Percentiles rank a stretch among this genome's conserved stretches.
Conservation (phyloP, 2,329 filamentous ascomycete species). For the Cytospora leucostoma region DNA sequence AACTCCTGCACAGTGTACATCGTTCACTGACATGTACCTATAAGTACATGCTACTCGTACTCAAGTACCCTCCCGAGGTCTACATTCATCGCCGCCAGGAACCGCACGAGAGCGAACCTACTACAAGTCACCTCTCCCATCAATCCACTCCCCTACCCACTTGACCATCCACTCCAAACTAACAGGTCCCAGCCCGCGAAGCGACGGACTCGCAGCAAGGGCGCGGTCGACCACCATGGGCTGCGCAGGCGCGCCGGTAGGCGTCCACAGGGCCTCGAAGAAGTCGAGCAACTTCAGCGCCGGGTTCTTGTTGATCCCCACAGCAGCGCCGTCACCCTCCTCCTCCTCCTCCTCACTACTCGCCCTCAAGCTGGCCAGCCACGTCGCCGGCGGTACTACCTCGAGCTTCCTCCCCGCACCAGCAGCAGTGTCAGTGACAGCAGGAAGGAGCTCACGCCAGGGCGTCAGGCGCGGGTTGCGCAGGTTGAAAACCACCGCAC, state of each 20-base stretch:
- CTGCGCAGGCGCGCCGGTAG: background rate
- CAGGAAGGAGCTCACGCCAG: constrained; percentile 32
- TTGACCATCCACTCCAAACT: constrained; percentile 37
- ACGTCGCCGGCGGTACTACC: constrained; percentile 7
- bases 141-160: constrained; percentile 40
- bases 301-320: constrained; percentile 30
- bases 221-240: constrained; percentile 29
- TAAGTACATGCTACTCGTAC: no score
- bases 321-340: no score
- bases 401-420: background rate
- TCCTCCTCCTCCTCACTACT: constrained; percentile 23
- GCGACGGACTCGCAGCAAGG: constrained; percentile 32
- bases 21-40: no score
- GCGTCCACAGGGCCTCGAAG: constrained; percentile 31
- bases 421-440: constrained; percentile 26
- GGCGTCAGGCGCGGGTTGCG: constrained; percentile 32
- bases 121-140: background rate
- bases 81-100: no score
- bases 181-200: constrained; percentile 35
- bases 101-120: background rate
- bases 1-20: no score
- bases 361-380: constrained; percentile 25
- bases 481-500: constrained; percentile 32
- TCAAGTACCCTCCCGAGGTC: no score
- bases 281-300: constrained; percentile 37